These are phyloP conservation scores for Coleophoma cylindrospora DNA, from an alignment of 2,329 filamentous ascomycete genomes.

Conservation along the genomic window DNA sequence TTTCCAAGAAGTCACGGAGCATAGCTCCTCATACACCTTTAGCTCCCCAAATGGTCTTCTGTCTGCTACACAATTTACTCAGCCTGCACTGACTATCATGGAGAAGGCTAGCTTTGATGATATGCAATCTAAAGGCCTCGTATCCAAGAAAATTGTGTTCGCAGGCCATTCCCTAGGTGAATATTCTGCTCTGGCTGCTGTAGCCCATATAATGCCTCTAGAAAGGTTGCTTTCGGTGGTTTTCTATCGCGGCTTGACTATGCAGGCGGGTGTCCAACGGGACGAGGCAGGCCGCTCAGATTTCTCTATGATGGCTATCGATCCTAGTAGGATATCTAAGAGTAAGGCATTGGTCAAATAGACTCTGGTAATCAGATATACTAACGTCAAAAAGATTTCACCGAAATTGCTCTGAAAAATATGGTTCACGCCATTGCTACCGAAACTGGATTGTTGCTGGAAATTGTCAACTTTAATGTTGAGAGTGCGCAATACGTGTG, in stretches of 20 bases:
- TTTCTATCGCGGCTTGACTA: slow-evolving; percentile 28
- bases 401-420: too few relatives aligned
- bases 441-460: slow-evolving; percentile 19
- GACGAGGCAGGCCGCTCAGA: slow-evolving; percentile 19
- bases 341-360: too few relatives aligned
- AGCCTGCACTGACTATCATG: slow-evolving; percentile 27
- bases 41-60: slow-evolving; percentile 22
- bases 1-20: slow-evolving; percentile 5
- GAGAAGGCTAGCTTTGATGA: slow-evolving; percentile 25
- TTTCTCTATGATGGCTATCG: slow-evolving; percentile 26
- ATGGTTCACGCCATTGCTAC: slow-evolving; percentile 17
- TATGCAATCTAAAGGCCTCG: slow-evolving; percentile 21
- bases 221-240: slow-evolving; percentile 20
- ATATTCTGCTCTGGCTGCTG: slow-evolving; percentile 22
- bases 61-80: slow-evolving; percentile 29
- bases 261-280: slow-evolving; percentile 26
- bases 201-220: slow-evolving; percentile 23
- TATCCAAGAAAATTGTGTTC: slow-evolving; percentile 11
- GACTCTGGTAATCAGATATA: neutral
- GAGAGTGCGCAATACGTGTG: slow-evolving; percentile 30
- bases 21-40: slow-evolving; percentile 23
- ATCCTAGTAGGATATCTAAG: slow-evolving; percentile 19
- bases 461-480: slow-evolving; percentile 31
- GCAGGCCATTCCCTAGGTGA: slow-evolving; percentile 30
- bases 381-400: neutral